Base-by-base conservation (phyloP, 2,329 filamentous ascomycete species). In the Elsinoe perseae region DNA sequence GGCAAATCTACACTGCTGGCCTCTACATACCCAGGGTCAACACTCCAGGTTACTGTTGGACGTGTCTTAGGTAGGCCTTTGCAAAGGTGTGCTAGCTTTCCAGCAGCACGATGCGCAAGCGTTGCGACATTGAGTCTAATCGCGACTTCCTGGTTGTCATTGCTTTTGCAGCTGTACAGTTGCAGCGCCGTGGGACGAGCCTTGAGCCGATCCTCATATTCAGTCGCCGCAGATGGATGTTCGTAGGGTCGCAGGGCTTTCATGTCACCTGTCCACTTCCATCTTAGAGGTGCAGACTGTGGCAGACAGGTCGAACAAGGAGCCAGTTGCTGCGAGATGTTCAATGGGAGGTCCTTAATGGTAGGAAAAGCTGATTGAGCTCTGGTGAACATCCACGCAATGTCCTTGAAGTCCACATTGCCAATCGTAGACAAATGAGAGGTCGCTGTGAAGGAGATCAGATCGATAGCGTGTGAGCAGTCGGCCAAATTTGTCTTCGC, bases 201-300 rank as follows among this genome's bases (percentile, higher is more conserved):
- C 61, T 82, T 83, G 20, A 81, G 65, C 2, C 70, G 69, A 40
- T 69, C 68, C 62, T 83, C 81, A 59, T 76, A 82, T 0, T 64
- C 59, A 0, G 72, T 74, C 46, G 80, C 79, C 56, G 73, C 70
- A 52, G 69, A 60, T 0, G 77, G 70, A 60, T 82, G 73, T 62
- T 83, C 81, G 50, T 75, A 76, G 1, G 77, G 71, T 12, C 68
- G 68, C 18, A 77, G 62, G 32, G 67, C 68, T 3, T 57, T 55
- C 8, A 56, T 56, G 9, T 65, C 63, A 10, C 63, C 63, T 7
- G 58, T 62, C 2, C 70, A 46, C 18, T 61, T 65, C 74, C 74
- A 77, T 23, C 67, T 61, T 12, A 74, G 56, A 2, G 55, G 53
- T 1, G 75, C 74, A 8, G 63, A 63, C 2, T 54, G 44, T 8